Evolutionary conservation across 176 grass and related monocot genomes (phyloP), one percentile per base, ranked within the genome.

Genomic region (Paspalum vaginatum): DNA sequence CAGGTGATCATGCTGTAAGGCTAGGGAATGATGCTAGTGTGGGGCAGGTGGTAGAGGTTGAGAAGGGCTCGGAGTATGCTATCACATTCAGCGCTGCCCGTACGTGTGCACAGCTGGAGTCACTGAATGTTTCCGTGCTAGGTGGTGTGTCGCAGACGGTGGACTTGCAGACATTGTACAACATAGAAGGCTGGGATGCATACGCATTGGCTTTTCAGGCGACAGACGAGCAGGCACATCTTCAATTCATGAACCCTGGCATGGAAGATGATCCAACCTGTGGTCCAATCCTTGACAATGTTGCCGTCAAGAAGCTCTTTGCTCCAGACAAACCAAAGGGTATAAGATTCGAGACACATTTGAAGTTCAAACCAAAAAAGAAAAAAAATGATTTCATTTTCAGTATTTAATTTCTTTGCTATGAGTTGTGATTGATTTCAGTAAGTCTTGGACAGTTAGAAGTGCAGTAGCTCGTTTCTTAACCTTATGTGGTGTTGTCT

Each of bases 221-320:
- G 48, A 74, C 70, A 16, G 97, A 93, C 0, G 97, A 95, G 55
- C 88, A 86, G 75, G 82, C 88, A 0, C 79, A 25, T 53, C 65
- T 99, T 61, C 82, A 88, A 11, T 99, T 99, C 82, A 95, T 76
- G 87, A 99, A 99, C 74, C 97, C 97, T 18, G 97, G 97, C 46
- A 99, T 95, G 97, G 97, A 99, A 43, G 97, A 99, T 6, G 97
- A 99, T 50, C 97, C 97, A 2, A 99, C 93, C 5, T 99, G 97
- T 50, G 97, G 97, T 38, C 97, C 97, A 66, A 91, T 99, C 74
- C 81, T 99, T 38, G 97, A 99, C 85, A 99, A 85, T 6, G 74
- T 96, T 6, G 97, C 97, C 9, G 83, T 99, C 72, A 99, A 99
- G 84, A 99, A 93, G 77, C 85, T 99, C 70, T 99, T 99, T 79